Evolutionary conservation across 2,329 filamentous ascomycete species (phyloP).

Genomic region (Xylariaceae sp.): DNA sequence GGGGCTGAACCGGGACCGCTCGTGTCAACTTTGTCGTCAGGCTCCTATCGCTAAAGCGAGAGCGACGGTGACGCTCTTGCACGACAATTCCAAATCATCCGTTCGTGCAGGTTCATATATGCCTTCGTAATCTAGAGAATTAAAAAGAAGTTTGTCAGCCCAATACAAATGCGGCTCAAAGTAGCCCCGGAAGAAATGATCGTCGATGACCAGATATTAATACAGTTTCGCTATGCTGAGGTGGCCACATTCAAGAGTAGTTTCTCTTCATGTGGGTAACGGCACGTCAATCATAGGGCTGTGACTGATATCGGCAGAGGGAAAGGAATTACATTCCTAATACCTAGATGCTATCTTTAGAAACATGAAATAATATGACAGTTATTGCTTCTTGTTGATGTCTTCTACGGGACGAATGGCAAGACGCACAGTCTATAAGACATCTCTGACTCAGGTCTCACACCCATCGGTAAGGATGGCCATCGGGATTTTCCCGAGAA

Average conservation of each 20-base stretch:
- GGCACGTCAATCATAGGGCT: background rate
- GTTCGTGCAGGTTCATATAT: slow-evolving; percentile 10
- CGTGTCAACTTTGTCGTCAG: slow-evolving; percentile 17
- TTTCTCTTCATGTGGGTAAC: background rate
- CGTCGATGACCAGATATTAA: slow-evolving; percentile 17
- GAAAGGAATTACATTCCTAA: background rate
- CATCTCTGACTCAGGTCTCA: too few relatives aligned
- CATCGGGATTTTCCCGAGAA: too few relatives aligned
- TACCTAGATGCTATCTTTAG: too few relatives aligned
- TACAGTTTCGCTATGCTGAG: slow-evolving; percentile 3
- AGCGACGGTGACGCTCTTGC: slow-evolving; percentile 8
- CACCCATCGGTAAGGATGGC: too few relatives aligned
- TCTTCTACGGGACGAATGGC: too few relatives aligned
- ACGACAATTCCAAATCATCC: slow-evolving; percentile 25
- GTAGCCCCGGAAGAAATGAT: slow-evolving; percentile 8
- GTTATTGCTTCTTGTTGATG: too few relatives aligned
- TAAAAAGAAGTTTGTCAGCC: slow-evolving; percentile 10
- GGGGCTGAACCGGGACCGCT: background rate
- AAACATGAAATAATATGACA: too few relatives aligned
- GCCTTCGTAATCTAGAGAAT: slow-evolving; percentile 9
- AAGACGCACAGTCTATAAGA: too few relatives aligned
- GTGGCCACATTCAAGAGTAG: background rate
- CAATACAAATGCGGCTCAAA: slow-evolving; percentile 5
- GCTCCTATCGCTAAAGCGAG: background rate
- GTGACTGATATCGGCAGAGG: background rate